Base-by-base conservation (phyloP, 2,329 filamentous ascomycete species). In the Fusarium sp. region DNA sequence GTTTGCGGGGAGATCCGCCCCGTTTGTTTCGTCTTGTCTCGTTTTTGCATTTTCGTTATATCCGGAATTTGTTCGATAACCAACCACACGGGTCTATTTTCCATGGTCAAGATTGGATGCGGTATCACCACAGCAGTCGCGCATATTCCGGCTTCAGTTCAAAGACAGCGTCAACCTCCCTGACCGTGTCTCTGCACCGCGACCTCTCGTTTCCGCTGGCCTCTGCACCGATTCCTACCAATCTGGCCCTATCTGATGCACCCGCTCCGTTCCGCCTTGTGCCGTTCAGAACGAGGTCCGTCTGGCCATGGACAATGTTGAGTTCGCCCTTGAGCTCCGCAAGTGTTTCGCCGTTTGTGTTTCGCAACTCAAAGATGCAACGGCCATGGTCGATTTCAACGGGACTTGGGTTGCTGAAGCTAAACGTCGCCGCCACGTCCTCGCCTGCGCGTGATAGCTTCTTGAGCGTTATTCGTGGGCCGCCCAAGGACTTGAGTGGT, bases 291-390 rank as follows among this genome's bases (percentile, higher is more conserved):
- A 58, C 65, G 39, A 74, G 68, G 15, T 75, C 71, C 45, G 65
- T 69, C 11, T 67, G 53, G 9, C 69, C 71, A 27, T 59, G 60
- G 33, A 63, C 59, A 23, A 76, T 72, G 29, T 61, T 66, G 44
- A 77, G 39, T 4, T 65, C 52, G 2, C 73, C 75, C 46, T 60
- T 68, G 36, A 76, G 47, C 39, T 65, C 56, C 27, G 70, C 71
- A 31, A 75, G 35, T 9, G 59, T 52, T 33, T 70, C 57, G n/a
- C 66, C 66, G 17, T 62, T 55, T 21, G 62, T 57, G 33, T 70
- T 71, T 35, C 67, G 63, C 21, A 77, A 60, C 53, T 74, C 71
- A 25, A 77, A 76, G 15, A 63, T 50, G 48, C 71, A 72, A 14
- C 51, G 36, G 3, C 72, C 74, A 46, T 72, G 65, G 25, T 72